A percentile compares a stretch with the other conserved stretches of the same genome.
Evolutionary conservation across 2,329 filamentous ascomycete genomes (phyloP).

Genomic region (Chaetomiaceae sp.): DNA sequence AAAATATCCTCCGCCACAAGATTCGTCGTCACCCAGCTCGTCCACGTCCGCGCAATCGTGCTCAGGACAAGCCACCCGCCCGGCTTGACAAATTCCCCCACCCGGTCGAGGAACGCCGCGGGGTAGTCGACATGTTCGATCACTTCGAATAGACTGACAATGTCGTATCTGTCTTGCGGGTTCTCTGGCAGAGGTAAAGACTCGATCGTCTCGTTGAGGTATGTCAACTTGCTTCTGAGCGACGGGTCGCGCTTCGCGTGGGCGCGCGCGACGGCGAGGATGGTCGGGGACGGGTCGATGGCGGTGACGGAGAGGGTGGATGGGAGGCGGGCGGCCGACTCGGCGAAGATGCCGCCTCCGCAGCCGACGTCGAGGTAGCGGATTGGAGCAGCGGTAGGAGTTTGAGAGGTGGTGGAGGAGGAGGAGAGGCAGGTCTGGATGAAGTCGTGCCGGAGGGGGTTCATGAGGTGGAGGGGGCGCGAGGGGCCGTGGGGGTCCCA

Average conservation of each 20-base stretch:
- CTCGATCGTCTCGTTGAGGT: slow-evolving; percentile 75
- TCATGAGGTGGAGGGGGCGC: slow-evolving; percentile 93
- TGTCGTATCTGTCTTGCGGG: slow-evolving; percentile 56
- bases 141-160: slow-evolving; percentile 89
- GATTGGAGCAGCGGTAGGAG: slow-evolving; percentile 31
- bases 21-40: slow-evolving; percentile 89
- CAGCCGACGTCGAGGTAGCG: slow-evolving; percentile 89
- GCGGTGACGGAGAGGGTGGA: slow-evolving; percentile 63
- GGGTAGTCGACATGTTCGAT: slow-evolving; percentile 85
- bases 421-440: slow-evolving; percentile 67
- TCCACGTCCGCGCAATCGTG: slow-evolving; percentile 86
- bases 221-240: slow-evolving; percentile 59
- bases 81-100: slow-evolving; percentile 73
- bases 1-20: slow-evolving; percentile 84
- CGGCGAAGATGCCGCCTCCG: slow-evolving; percentile 94
- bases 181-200: slow-evolving; percentile 45
- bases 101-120: slow-evolving; percentile 65
- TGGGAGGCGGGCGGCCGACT: slow-evolving; percentile 69
- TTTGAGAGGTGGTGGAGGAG: slow-evolving; percentile 38
- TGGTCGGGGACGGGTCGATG: slow-evolving; percentile 71
- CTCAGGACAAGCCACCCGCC: slow-evolving; percentile 91
- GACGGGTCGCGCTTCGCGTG: slow-evolving; percentile 73
- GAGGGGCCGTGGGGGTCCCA: slow-evolving; percentile 96
- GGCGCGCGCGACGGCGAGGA: slow-evolving; percentile 68
- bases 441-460: slow-evolving; percentile 91